phyloP scores from a whole-genome alignment of 495 filamentous ascomycete species.

The Collariella sp. region DNA sequence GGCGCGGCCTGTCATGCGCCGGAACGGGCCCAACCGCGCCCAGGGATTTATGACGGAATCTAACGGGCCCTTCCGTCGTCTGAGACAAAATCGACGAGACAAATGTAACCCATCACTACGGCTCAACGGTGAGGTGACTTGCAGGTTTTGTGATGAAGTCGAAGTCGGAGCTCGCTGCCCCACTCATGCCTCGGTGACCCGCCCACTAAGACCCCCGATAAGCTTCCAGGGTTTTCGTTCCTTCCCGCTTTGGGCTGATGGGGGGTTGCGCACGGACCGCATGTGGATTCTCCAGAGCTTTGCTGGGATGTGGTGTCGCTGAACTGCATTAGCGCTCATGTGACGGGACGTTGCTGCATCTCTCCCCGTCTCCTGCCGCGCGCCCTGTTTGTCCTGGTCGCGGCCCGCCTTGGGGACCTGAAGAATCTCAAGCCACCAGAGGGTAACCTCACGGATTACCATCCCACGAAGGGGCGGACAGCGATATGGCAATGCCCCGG shows the following conservation, averaged over 20 bases:
- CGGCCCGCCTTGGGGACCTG: not conserved
- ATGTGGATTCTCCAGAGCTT: not conserved
- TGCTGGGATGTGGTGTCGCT: not conserved
- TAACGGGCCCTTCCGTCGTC: not conserved
- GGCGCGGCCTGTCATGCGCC: not conserved
- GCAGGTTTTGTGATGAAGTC: too few species aligned
- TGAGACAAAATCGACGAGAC: too few species aligned
- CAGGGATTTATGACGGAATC: not conserved
- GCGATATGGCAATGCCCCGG: not conserved
- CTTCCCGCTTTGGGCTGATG: conserved; percentile 1
- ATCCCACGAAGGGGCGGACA: not conserved
- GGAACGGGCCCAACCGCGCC: conserved; percentile 5
- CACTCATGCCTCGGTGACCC: too few species aligned
- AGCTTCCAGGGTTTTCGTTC: not conserved
- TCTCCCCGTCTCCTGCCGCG: not conserved
- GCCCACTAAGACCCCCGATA: not conserved
- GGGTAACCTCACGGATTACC: too few species aligned
- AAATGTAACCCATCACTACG: too few species aligned
- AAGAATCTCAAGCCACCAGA: not conserved
- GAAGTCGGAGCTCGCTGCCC: too few species aligned
- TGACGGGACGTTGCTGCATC: conserved; percentile 4
- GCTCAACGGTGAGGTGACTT: too few species aligned
- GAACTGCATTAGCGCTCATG: not conserved
- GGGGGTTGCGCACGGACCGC: not conserved
- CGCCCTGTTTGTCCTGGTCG: not conserved